Conservation (phyloP, 495 filamentous ascomycete genomes). For the Talaromyces stipitatus region DNA sequence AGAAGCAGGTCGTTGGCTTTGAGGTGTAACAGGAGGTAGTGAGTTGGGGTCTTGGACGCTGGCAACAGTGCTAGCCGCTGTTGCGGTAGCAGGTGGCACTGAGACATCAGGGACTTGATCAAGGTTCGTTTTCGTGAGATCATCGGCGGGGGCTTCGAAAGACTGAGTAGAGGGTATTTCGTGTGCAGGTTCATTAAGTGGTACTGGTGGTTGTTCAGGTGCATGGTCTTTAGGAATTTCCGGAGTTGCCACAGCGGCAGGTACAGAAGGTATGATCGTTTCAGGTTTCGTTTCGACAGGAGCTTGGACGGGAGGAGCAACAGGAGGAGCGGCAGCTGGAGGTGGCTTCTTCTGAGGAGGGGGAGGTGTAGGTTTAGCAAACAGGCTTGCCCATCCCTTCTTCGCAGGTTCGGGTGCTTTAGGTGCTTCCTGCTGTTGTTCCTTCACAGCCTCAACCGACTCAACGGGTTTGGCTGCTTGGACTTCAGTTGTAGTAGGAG, state of each 20-base stretch:
- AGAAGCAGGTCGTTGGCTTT: conserved; percentile 52
- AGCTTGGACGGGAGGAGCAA: conserved; percentile 12
- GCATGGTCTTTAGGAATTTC: conserved; percentile 13
- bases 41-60: conserved; percentile 69
- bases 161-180: conserved; percentile 45
- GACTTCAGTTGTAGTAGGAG: conserved; percentile 18
- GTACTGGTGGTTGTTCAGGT: conserved; percentile 19
- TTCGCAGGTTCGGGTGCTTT: conserved; percentile 33
- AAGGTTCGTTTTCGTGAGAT: conserved; percentile 85
- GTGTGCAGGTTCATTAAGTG: conserved; percentile 17
- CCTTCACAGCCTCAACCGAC: conserved; percentile 20
- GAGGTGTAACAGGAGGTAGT: conserved; percentile 43
- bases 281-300: conserved; percentile 22
- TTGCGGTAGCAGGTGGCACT: conserved; percentile 63
- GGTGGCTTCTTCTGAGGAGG: conserved; percentile 30
- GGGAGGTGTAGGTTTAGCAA: conserved; percentile 41
- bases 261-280: conserved; percentile 18
- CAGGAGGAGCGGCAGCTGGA: conserved; percentile 19
- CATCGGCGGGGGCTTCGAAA: conserved; percentile 65
- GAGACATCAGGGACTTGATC: conserved; percentile 81
- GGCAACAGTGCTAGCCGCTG: conserved; percentile 82
- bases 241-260: conserved; percentile 11
- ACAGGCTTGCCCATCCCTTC: conserved; percentile 59
- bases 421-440: conserved; percentile 6
- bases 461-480: conserved; percentile 22